These are phyloP conservation scores for Penicillium ucsense DNA, from an alignment of 495 filamentous ascomycete genomes.

Conservation along the genomic window DNA sequence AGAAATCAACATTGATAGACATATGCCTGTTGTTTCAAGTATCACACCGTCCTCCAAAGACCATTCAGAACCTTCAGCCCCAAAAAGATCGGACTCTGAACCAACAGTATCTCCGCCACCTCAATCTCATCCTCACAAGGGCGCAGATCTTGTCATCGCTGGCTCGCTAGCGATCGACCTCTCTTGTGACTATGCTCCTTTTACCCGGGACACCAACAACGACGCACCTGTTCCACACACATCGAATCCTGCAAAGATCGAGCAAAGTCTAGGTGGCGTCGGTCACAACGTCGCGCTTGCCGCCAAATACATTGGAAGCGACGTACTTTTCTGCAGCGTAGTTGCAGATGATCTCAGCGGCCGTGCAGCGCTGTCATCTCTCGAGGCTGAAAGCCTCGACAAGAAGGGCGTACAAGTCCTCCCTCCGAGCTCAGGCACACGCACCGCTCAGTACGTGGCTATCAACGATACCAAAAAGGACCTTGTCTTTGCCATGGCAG, in stretches of 20 bases:
- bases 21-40: constrained; percentile 30
- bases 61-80: constrained; percentile 10
- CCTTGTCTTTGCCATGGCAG: constrained; percentile 80
- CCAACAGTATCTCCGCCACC: constrained; percentile 2
- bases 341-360: constrained; percentile 73
- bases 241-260: constrained; percentile 76
- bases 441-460: constrained; percentile 85
- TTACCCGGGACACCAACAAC: constrained; percentile 13
- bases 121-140: constrained; percentile 7
- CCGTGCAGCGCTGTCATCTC: constrained; percentile 50
- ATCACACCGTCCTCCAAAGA: constrained; percentile 18
- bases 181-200: constrained; percentile 64
- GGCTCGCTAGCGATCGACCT: constrained; percentile 85
- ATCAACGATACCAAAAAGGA: constrained; percentile 78
- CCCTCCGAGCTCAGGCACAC: constrained; percentile 34
- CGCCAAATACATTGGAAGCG: constrained; percentile 49
- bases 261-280: constrained; percentile 82
- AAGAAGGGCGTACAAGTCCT: constrained; percentile 51
- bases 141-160: constrained; percentile 68
- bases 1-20: constrained; percentile 25
- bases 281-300: constrained; percentile 87
- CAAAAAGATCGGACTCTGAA: neutral
- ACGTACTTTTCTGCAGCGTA: constrained; percentile 60
- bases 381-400: constrained; percentile 54
- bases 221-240: constrained; percentile 56